Evolutionary conservation across 2,329 filamentous ascomycete genomes (phyloP).

Genomic region (Aureobasidium sp.): DNA sequence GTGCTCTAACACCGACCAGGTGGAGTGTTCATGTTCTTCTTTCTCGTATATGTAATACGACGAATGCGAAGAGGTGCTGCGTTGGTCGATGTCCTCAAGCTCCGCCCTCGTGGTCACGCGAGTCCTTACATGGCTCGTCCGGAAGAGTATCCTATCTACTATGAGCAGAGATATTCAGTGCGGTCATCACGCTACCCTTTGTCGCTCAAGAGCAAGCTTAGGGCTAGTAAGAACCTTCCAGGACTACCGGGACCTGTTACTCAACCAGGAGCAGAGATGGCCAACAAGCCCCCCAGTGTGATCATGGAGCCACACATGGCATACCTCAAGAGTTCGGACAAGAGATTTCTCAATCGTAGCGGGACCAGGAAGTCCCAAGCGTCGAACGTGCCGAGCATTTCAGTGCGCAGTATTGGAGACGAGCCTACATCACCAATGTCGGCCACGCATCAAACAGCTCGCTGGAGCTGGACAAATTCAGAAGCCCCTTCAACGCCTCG

Average conservation of each 20-base stretch:
- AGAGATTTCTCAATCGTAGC: not conserved
- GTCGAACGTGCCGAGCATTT: constrained; percentile 5
- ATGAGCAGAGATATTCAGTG: constrained; percentile 16
- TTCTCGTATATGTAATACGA: constrained; percentile 13
- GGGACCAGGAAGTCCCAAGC: not conserved
- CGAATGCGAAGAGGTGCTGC: constrained; percentile 13
- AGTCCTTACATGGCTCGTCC: not conserved
- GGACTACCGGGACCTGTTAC: not conserved
- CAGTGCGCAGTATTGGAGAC: not conserved
- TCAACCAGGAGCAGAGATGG: constrained; percentile 8
- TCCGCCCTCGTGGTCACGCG: constrained; percentile 6
- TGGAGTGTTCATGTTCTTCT: constrained; percentile 12
- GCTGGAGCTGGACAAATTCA: constrained; percentile 24
- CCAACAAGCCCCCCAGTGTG: not conserved
- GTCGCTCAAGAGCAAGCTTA: constrained; percentile 2
- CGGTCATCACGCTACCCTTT: constrained; percentile 10
- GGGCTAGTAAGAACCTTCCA: not conserved
- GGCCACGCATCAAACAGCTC: not conserved
- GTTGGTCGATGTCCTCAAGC: constrained; percentile 14
- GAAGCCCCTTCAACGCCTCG: constrained; percentile 23
- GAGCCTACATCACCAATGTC: not conserved
- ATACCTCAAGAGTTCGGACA: not conserved
- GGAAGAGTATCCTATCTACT: constrained; percentile 11
- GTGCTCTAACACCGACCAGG: not conserved
- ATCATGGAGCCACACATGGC: constrained; percentile 12